Conservation (phyloP, 495 filamentous ascomycete genomes). For the Haplographium delicatum region DNA sequence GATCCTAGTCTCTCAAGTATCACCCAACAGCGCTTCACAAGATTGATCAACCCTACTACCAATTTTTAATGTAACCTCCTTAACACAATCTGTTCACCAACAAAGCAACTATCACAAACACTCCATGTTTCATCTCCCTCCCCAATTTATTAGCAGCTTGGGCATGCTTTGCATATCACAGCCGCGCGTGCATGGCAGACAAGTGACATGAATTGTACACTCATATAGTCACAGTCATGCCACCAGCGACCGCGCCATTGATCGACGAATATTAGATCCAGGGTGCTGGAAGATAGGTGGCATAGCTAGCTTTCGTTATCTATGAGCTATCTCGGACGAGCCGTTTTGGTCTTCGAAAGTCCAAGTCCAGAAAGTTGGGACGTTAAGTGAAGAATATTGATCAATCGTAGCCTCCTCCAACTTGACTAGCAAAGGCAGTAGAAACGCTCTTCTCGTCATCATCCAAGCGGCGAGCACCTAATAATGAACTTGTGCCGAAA, state of each 20-base stretch:
- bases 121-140: slow-evolving; percentile 1
- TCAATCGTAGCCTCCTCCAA: slow-evolving; percentile 92
- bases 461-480: slow-evolving; percentile 52
- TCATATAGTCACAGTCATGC: too few relatives aligned
- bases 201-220: slow-evolving; percentile 2
- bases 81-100: slow-evolving; percentile 1
- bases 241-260: slow-evolving; percentile 4
- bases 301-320: slow-evolving; percentile 2
- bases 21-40: neutral
- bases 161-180: slow-evolving; percentile 11
- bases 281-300: slow-evolving; percentile 15
- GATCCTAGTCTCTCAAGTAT: neutral
- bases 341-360: slow-evolving; percentile 17
- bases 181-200: neutral
- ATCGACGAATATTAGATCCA: slow-evolving; percentile 15
- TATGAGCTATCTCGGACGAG: slow-evolving; percentile 8
- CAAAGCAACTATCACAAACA: slow-evolving; percentile 7
- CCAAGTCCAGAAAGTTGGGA: neutral
- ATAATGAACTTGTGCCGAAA: slow-evolving; percentile 60
- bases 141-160: neutral
- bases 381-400: slow-evolving; percentile 13
- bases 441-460: slow-evolving; percentile 94
- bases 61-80: neutral
- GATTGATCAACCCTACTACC: neutral
- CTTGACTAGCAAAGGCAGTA: slow-evolving; percentile 92